These are phyloP conservation scores for Sclerotinia subarctica DNA, from an alignment of 2,329 filamentous ascomycete species.

Conservation along the genomic window DNA sequence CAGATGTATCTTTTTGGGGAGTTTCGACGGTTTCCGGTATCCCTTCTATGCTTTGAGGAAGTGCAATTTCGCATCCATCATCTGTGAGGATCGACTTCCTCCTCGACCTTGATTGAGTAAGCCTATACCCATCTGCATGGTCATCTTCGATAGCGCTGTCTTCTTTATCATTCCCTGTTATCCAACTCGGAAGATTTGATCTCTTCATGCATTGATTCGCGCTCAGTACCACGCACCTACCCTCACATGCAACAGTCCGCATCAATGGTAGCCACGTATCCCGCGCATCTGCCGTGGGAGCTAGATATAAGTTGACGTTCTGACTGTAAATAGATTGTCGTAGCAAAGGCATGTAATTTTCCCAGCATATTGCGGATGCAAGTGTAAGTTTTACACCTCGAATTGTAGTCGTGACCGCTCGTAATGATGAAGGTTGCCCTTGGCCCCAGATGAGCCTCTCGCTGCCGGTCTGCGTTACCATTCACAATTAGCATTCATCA, in stretches of 20 bases:
- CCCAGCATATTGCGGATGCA: constrained; percentile 90
- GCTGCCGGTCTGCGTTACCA: constrained; percentile 55
- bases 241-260: constrained; percentile 77
- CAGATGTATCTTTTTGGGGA: constrained; percentile 26
- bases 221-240: constrained; percentile 79
- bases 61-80: constrained; percentile 55
- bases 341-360: constrained; percentile 91
- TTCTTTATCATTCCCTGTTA: constrained; percentile 39
- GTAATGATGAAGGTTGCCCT: constrained; percentile 73
- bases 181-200: constrained; percentile 56
- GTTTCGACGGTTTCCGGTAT: constrained; percentile 2
- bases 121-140: constrained; percentile 6
- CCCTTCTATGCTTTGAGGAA: constrained; percentile 32
- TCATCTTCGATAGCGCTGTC: constrained; percentile 16
- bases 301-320: constrained; percentile 88
- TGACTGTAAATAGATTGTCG: constrained; percentile 82
- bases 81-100: constrained; percentile 37
- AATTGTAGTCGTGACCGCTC: constrained; percentile 75
- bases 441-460: constrained; percentile 89
- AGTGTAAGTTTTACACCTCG: constrained; percentile 76
- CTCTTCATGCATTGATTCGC: constrained; percentile 76
- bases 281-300: constrained; percentile 81
- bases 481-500: constrained; percentile 20
- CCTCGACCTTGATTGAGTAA: constrained; percentile 12
- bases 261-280: constrained; percentile 82